Conservation (phyloP, 2,329 filamentous ascomycete species). For the Pseudonectria buxi region DNA sequence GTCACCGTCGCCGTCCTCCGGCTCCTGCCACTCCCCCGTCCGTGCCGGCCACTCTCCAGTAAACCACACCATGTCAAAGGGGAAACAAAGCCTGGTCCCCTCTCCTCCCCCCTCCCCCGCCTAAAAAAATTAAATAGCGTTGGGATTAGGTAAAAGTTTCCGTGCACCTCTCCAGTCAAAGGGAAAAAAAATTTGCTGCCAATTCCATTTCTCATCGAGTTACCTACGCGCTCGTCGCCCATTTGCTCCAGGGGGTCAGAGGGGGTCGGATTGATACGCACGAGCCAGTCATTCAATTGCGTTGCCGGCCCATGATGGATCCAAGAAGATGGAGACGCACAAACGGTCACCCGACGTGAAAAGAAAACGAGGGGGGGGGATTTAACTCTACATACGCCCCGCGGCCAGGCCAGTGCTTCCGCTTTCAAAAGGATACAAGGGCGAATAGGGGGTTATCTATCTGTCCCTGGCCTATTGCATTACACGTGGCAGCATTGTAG, state of each 20-base stretch:
- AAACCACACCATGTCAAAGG: too few relatives aligned
- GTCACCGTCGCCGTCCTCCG: too few relatives aligned
- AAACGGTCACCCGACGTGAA: slow-evolving; percentile 21
- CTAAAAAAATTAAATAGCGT: slow-evolving; percentile 23
- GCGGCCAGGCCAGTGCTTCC: too few relatives aligned
- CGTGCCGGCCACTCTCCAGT: too few relatives aligned
- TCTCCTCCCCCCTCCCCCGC: too few relatives aligned
- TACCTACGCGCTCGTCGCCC: slow-evolving; percentile 17
- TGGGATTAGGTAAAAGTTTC: slow-evolving; percentile 33
- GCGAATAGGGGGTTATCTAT: too few relatives aligned
- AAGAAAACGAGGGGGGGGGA: slow-evolving; percentile 3
- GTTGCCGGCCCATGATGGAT: slow-evolving; percentile 19
- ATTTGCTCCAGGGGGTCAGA: slow-evolving; percentile 19
- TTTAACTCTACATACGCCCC: too few relatives aligned
- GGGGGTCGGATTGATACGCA: slow-evolving; percentile 17
- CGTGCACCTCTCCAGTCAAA: slow-evolving; percentile 28
- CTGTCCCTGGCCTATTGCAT: too few relatives aligned
- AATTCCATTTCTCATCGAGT: slow-evolving; percentile 28
- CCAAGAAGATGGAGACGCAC: background rate
- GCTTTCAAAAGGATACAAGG: too few relatives aligned
- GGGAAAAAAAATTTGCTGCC: slow-evolving; percentile 21
- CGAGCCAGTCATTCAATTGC: slow-evolving; percentile 2
- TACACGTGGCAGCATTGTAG: too few relatives aligned
- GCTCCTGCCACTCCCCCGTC: too few relatives aligned
- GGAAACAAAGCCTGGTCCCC: too few relatives aligned